phyloP scores from a whole-genome alignment of 176 grass and related monocot species.

The Zizania latifolia region DNA sequence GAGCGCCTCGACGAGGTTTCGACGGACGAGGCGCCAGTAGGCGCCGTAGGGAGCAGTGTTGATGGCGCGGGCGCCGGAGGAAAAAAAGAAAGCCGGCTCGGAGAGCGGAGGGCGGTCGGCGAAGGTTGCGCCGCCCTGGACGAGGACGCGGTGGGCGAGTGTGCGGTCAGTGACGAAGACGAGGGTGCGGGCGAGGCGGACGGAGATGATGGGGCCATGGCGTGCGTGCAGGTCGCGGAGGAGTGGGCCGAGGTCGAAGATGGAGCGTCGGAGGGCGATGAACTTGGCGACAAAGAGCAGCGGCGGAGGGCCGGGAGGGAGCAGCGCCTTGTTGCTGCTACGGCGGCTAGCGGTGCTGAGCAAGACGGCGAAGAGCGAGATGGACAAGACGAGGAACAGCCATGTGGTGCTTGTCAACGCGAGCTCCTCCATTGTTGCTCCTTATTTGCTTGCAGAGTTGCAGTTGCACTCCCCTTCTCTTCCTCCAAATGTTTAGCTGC shows the following conservation, averaged over 20 bases:
- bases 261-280: slow-evolving; percentile 14
- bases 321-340: not conserved
- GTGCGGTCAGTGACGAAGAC: slow-evolving; percentile 50
- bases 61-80: slow-evolving; percentile 30
- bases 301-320: slow-evolving; percentile 39
- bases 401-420: no score
- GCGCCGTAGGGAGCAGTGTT: slow-evolving; percentile 36
- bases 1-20: slow-evolving; percentile 48
- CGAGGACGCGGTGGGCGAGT: slow-evolving; percentile 38
- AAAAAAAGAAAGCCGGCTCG: not conserved
- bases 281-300: slow-evolving; percentile 28
- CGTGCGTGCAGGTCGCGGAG: slow-evolving; percentile 32
- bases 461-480: no score
- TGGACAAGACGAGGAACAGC: not conserved
- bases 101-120: slow-evolving; percentile 27
- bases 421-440: no score
- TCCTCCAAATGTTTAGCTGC: no score
- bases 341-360: not conserved
- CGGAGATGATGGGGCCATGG: slow-evolving; percentile 36
- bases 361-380: not conserved
- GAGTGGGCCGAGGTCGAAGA: slow-evolving; percentile 22
- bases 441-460: no score
- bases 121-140: slow-evolving; percentile 39
- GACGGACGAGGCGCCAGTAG: slow-evolving; percentile 50
- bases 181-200: slow-evolving; percentile 34